phyloP scores from a whole-genome alignment of 257 asterid species.

The Gentiana straminea region DNA sequence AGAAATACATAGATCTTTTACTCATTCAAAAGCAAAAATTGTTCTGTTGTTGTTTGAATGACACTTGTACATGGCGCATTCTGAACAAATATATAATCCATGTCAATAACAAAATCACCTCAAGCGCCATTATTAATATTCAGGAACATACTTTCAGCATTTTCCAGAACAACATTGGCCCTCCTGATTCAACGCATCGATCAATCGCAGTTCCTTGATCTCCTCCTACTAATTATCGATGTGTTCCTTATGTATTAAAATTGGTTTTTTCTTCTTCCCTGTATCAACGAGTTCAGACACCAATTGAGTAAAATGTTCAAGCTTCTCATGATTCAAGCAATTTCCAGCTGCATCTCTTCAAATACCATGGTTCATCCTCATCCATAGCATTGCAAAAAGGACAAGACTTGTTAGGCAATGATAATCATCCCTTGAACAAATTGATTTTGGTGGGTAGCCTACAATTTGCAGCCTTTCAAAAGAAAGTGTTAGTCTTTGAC shows the following conservation, averaged over 20 bases:
- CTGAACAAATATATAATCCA: too few species aligned
- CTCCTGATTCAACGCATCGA: slow-evolving; percentile 75
- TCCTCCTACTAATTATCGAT: slow-evolving; percentile 85
- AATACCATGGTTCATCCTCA: slow-evolving; percentile 23
- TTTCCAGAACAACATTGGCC: slow-evolving; percentile 41
- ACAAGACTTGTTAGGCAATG: too few species aligned
- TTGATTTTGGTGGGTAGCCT: too few species aligned
- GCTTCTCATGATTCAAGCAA: slow-evolving; percentile 70
- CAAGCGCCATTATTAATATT: slow-evolving; percentile 36
- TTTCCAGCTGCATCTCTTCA: slow-evolving; percentile 59
- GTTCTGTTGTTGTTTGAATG: too few species aligned
- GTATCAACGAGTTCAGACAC: slow-evolving; percentile 87
- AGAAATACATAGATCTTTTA: too few species aligned
- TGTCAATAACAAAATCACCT: slow-evolving; percentile 8
- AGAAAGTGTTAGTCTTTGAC: too few species aligned
- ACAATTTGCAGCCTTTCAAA: too few species aligned
- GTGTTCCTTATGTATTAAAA: slow-evolving; percentile 62
- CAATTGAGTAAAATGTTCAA: slow-evolving; percentile 60
- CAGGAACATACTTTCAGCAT: slow-evolving; percentile 57
- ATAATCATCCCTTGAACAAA: too few species aligned
- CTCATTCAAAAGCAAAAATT: too few species aligned
- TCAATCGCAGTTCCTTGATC: slow-evolving; percentile 66
- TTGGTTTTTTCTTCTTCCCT: slow-evolving; percentile 57
- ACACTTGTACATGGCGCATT: too few species aligned
- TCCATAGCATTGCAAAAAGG: too few species aligned